Conservation (phyloP, 441 rosid species). For the Francoa sonchifolia region DNA sequence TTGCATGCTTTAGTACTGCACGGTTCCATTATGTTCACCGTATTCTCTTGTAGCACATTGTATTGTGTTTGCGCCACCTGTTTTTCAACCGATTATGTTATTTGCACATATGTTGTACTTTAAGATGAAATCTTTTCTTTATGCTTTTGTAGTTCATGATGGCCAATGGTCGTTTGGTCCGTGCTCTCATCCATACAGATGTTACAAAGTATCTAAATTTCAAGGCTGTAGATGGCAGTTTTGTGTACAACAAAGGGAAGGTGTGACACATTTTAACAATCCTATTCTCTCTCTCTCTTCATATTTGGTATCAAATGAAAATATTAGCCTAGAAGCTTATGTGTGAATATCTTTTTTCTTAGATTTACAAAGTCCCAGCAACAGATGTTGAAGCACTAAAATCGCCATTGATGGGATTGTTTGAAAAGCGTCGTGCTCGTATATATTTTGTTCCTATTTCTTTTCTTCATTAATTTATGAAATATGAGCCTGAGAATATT, state of each 20-base stretch:
- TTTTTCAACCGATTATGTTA: background rate
- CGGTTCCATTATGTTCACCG: too few species aligned
- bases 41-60: too few species aligned
- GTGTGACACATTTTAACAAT: constrained; percentile 8
- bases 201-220: constrained; percentile 32
- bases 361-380: constrained; percentile 20
- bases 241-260: constrained; percentile 44
- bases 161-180: constrained; percentile 44
- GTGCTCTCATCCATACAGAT: constrained; percentile 28
- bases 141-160: constrained; percentile 32
- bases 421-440: constrained; percentile 19
- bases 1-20: too few species aligned
- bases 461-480: too few species aligned
- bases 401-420: constrained; percentile 19
- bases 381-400: constrained; percentile 21
- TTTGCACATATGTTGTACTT: background rate
- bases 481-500: too few species aligned
- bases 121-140: too few species aligned
- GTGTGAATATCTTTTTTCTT: too few species aligned
- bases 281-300: background rate
- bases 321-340: too few species aligned
- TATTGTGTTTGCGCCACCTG: too few species aligned
- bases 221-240: constrained; percentile 48
- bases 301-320: too few species aligned
- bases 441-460: constrained; percentile 18